Evolutionary conservation across 2,329 filamentous ascomycete genomes (phyloP).

Genomic region (Aspergillus pseudoglaucus): DNA sequence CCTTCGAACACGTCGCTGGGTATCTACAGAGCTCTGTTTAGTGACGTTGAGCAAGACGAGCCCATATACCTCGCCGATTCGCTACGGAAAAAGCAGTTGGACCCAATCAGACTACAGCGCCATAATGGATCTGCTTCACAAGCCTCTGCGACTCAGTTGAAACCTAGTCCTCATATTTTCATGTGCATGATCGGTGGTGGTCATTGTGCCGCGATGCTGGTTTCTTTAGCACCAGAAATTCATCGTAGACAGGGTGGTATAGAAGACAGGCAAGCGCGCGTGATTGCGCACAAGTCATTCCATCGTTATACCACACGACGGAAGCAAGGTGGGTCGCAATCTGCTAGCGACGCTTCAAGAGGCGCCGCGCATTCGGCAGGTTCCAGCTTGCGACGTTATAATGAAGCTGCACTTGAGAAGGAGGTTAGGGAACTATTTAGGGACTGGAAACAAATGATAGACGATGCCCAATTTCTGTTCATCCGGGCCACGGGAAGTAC

Average conservation of each 20-base stretch:
- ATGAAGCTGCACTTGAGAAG: constrained; percentile 82
- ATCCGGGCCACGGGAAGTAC: constrained; percentile 81
- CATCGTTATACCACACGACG: constrained; percentile 93
- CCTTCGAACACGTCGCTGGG: constrained; percentile 76
- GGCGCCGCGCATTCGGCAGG: constrained; percentile 91
- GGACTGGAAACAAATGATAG: constrained; percentile 81
- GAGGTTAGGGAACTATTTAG: constrained; percentile 75
- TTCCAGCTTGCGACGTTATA: constrained; percentile 82
- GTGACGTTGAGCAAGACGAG: constrained; percentile 62
- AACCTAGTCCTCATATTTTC: constrained; percentile 82
- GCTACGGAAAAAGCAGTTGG: constrained; percentile 69
- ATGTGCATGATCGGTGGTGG: constrained; percentile 98
- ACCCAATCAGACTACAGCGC: constrained; percentile 46
- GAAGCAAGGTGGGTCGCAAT: constrained; percentile 94
- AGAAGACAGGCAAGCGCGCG: constrained; percentile 76
- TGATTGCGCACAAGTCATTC: constrained; percentile 94
- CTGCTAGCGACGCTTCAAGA: constrained; percentile 88
- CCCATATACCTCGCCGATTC: constrained; percentile 58
- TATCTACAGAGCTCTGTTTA: constrained; percentile 76
- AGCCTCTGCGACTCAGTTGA: constrained; percentile 45
- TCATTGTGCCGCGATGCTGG: constrained; percentile 94
- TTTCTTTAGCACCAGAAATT: constrained; percentile 75
- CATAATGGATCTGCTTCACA: constrained; percentile 30
- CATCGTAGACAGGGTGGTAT: constrained; percentile 62
- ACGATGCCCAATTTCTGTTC: constrained; percentile 78